These are phyloP conservation scores for Fusarium sp. DNA, from an alignment of 2,329 filamentous ascomycete species.

Conservation along the genomic window DNA sequence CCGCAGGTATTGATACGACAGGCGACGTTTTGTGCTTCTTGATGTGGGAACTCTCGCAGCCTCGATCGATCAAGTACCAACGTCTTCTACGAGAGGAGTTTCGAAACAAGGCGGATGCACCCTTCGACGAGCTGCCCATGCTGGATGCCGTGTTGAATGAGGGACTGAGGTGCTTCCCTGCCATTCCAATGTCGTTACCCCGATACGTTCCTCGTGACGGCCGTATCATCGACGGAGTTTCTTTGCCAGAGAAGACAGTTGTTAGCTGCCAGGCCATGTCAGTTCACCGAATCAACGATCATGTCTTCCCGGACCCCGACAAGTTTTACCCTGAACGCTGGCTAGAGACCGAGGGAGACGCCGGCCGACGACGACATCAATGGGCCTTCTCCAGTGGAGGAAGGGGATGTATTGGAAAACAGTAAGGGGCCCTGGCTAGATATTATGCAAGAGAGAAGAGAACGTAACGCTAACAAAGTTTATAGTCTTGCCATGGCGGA, in stretches of 20 bases:
- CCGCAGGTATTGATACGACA: conserved; percentile 78
- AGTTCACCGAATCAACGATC: conserved; percentile 68
- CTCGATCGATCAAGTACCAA: conserved; percentile 66
- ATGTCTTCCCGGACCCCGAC: conserved; percentile 84
- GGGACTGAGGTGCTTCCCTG: conserved; percentile 71
- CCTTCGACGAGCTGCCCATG: conserved; percentile 67
- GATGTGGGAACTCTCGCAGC: conserved; percentile 78
- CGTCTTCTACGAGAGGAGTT: conserved; percentile 67
- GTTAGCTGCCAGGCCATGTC: conserved; percentile 74
- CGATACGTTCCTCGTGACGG: conserved; percentile 69
- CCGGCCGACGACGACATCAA: conserved; percentile 73
- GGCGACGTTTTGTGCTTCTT: conserved; percentile 78
- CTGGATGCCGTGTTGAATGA: conserved; percentile 75
- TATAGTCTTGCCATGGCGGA: conserved; percentile 70
- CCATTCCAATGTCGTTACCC: conserved; percentile 77
- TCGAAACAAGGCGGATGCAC: conserved; percentile 53
- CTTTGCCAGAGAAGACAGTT: conserved; percentile 66
- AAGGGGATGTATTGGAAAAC: conserved; percentile 74
- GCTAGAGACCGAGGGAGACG: conserved; percentile 80
- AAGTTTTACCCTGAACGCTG: conserved; percentile 85
- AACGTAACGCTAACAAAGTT: neutral
- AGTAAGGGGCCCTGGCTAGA: conserved; percentile 63
- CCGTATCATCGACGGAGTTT: conserved; percentile 67
- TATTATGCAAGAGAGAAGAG: neutral
- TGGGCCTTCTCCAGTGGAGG: conserved; percentile 77